These are phyloP conservation scores for Fraxinus sp. DNA, from an alignment of 305 asterid species.

Conservation along the genomic window DNA sequence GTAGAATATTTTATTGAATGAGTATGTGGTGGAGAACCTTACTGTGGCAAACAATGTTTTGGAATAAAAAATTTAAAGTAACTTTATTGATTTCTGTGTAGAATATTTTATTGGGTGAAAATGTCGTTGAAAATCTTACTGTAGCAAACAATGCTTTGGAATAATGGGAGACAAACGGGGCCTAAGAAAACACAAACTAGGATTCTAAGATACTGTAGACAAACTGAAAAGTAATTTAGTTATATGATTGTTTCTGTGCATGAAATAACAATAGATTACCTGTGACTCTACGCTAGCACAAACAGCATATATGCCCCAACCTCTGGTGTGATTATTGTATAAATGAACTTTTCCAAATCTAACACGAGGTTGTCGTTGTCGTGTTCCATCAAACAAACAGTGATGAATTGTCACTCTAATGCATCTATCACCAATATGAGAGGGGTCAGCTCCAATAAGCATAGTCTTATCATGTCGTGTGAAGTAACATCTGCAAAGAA, in stretches of 20 bases:
- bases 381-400: slow-evolving; percentile 84
- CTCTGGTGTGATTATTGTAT: slow-evolving; percentile 72
- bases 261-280: slow-evolving; percentile 37
- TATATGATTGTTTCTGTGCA: neutral
- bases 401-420: slow-evolving; percentile 85
- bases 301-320: slow-evolving; percentile 83
- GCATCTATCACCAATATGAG: slow-evolving; percentile 58
- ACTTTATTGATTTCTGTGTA: too few species aligned
- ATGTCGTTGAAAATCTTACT: too few species aligned
- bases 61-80: too few species aligned
- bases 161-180: too few species aligned
- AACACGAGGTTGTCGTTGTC: slow-evolving; percentile 90
- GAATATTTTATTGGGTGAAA: too few species aligned
- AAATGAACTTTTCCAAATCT: slow-evolving; percentile 82
- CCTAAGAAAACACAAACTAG: neutral
- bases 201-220: neutral
- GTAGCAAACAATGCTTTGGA: too few species aligned
- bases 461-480: slow-evolving; percentile 68
- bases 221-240: neutral
- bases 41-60: too few species aligned
- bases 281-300: slow-evolving; percentile 93
- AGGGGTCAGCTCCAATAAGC: slow-evolving; percentile 77
- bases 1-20: too few species aligned
- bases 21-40: too few species aligned
- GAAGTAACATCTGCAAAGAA: slow-evolving; percentile 64